These are phyloP conservation scores for Nectriaceae sp. DNA, from an alignment of 2,329 filamentous ascomycete genomes.

Conservation along the genomic window DNA sequence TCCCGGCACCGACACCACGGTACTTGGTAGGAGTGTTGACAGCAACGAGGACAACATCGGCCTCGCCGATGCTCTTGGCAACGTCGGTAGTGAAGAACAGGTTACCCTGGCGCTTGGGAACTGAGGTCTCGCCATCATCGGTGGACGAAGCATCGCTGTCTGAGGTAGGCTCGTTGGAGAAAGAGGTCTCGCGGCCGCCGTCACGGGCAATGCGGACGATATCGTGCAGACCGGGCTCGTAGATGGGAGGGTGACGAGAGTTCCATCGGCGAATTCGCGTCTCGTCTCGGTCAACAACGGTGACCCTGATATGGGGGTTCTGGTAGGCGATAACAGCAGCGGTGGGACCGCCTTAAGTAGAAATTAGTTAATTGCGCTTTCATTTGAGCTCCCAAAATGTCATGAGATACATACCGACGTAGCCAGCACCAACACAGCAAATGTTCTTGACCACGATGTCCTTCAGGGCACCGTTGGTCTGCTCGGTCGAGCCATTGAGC, in stretches of 20 bases:
- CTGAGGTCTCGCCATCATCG: constrained; percentile 33
- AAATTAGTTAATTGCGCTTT: background rate
- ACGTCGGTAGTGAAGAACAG: constrained; percentile 74
- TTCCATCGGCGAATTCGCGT: constrained; percentile 72
- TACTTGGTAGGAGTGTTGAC: constrained; percentile 81
- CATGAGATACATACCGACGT: constrained; percentile 63
- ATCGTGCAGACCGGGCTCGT: constrained; percentile 71
- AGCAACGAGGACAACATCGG: constrained; percentile 73
- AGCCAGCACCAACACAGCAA: constrained; percentile 75
- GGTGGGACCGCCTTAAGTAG: constrained; percentile 66
- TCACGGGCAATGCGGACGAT: constrained; percentile 67
- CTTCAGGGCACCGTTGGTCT: constrained; percentile 31
- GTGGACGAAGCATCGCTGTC: constrained; percentile 33
- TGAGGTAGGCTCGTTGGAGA: constrained; percentile 40
- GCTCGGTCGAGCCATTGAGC: constrained; percentile 34
- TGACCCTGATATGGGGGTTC: constrained; percentile 70
- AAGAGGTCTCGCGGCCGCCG: constrained; percentile 48
- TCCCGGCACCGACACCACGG: constrained; percentile 67
- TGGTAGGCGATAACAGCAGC: constrained; percentile 73
- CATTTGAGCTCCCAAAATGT: background rate
- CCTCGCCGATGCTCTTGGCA: constrained; percentile 60
- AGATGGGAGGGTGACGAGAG: constrained; percentile 71
- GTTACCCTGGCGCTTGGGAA: constrained; percentile 59
- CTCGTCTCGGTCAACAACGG: constrained; percentile 72
- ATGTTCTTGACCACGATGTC: constrained; percentile 55